Evolutionary conservation across 441 rosid species (phyloP), one percentile per base, ranked within the genome.

Genomic region (Populus tomentosa): DNA sequence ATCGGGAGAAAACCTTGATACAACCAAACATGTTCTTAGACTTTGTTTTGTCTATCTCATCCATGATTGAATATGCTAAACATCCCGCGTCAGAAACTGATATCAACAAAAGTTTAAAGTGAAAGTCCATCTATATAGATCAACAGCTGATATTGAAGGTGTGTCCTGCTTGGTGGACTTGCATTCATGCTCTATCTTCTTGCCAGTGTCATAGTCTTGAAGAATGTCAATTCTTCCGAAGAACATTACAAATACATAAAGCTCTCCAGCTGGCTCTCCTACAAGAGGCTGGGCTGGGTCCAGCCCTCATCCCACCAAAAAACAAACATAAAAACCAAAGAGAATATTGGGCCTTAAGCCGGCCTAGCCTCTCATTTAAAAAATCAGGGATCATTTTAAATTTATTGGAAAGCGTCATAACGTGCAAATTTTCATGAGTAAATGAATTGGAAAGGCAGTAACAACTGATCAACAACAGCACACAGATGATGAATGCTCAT

Each of bases 91-190:
- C 35, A 5, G 35, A 32, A 32, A 5, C 35, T 32, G 35, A 0
- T 32, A 32, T 32, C 6, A 32, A 32, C 35, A 32, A 32, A 32
- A 32, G 35, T 32, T 32, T 32, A 32, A 32, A 32, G 35, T 32
- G 35, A 32, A 5, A 32, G 35, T 32, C 35, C 35, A 32, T 32
- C 35, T 88, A 95, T 85, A 85, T 95, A 2, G 99, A 84, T 95
- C 97, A 76, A 95, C 99, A 1, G 99, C 98, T 21, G 99, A 95
- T 26, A 95, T 95, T 0, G 99, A 95, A 50, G 95, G 90, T 0
- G 97, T 90, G 81, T 95, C 98, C 71, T 94, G 91, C 46, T 95
- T 98, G 85, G 94, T 90, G 74, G 99, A 91, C 78, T 95, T 0
- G 97, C 97, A 30, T 30, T 0, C 32, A 78, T 93, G 99, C 85